Evolutionary conservation across 805 yeast genomes (phyloP), one percentile per base, ranked within the genome.

Genomic region (Schwanniomyces occidentalis): DNA sequence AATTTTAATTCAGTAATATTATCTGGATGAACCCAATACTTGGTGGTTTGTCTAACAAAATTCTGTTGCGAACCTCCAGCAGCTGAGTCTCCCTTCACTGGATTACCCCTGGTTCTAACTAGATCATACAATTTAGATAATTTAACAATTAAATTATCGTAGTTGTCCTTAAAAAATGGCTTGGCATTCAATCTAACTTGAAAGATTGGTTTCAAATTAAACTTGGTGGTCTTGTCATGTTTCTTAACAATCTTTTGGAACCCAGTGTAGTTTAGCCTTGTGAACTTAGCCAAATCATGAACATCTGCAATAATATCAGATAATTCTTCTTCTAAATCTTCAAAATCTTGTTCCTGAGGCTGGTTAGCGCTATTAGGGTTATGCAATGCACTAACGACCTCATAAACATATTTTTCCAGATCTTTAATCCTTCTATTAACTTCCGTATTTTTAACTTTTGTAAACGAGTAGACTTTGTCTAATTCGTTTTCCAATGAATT

Each of bases 41-140:
- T 93, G 6, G 99, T 93, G 14, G 99, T 93, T 65, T 93, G 99
- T 64, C 99, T 84, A 29, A 93, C 98, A 54, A 93, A 93, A 68
- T 93, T 93, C 63, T 93, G 99, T 72, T 90, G 97, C 27, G 84
- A 75, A 27, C 99, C 99, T 54, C 99, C 99, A n/a, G 99, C 97
- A 4, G 97, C 60, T 4, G 96, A 81, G 64, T 93, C 99, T 45
- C 98, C 98, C 52, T 79, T 76, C 24, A 88, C 86, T 9, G 99
- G 98, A 56, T 88, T 85, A 50, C 99, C 99, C 49, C 96, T 78
- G 1, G 98, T 93, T 60, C 98, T 80, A 18, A 93, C 97, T 42
- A 91, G 65, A 58, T 93, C 98, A 52, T 93, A 91, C 34, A 87
- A 71, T 50, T 81, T 85, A 4, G 97, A 88, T 40, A 93, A 76